A percentile compares a stretch with the other conserved stretches of the same genome.
Conservation (phyloP, 2,329 filamentous ascomycete genomes). For the Penicillium sp. region DNA sequence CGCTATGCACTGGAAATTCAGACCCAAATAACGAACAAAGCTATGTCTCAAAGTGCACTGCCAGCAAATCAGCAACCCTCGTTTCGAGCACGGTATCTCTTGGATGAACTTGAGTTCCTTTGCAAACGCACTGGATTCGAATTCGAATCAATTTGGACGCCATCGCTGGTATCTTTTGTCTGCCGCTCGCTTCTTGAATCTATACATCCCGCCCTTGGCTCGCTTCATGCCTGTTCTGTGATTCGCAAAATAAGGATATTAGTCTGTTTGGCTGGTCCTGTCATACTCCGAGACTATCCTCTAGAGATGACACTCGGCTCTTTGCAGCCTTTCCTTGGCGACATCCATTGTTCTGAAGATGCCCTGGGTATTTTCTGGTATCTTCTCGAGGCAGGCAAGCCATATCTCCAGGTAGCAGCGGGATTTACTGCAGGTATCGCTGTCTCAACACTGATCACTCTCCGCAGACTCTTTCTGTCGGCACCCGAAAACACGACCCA, state of each 20-base stretch:
- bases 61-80: constrained; percentile 81
- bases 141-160: constrained; percentile 67
- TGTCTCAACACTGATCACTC: constrained; percentile 73
- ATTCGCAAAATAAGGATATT: constrained; percentile 82
- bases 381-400: constrained; percentile 66
- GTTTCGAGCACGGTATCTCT: constrained; percentile 75
- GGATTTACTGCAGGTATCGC: constrained; percentile 79
- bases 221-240: constrained; percentile 81
- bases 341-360: constrained; percentile 87
- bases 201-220: constrained; percentile 78
- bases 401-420: constrained; percentile 64
- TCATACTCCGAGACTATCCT: constrained; percentile 75
- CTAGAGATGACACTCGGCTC: constrained; percentile 87
- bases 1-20: constrained; percentile 63
- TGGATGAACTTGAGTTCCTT: constrained; percentile 73
- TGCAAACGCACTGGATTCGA: constrained; percentile 70
- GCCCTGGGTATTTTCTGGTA: constrained; percentile 84
- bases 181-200: constrained; percentile 76
- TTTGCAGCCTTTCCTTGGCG: constrained; percentile 72
- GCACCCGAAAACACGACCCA: constrained; percentile 78
- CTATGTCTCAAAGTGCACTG: constrained; percentile 64
- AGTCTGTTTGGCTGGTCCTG: constrained; percentile 70
- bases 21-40: constrained; percentile 66
- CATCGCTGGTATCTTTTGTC: constrained; percentile 70
- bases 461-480: constrained; percentile 72